Percentiles rank a stretch among this genome's conserved stretches.
phyloP scores from a whole-genome alignment of 352 stramenopile genomes.

The Peronospora belbahrii region DNA sequence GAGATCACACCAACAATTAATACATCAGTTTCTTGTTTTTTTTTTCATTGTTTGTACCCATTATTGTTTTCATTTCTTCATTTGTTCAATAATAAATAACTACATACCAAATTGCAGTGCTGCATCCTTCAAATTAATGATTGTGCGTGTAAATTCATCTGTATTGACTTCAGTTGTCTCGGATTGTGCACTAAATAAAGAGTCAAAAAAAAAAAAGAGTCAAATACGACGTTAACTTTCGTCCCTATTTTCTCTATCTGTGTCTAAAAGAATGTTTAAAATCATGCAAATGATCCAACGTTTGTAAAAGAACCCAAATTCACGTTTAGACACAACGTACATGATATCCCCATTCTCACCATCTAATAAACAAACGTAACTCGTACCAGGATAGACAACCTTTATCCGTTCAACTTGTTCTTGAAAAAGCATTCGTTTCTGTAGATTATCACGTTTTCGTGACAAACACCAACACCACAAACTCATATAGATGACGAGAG shows the following conservation, averaged over 20 bases:
- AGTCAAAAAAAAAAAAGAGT: no score
- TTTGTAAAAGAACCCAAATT: no score
- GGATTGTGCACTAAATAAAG: constrained; percentile 62
- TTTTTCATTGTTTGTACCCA: no score
- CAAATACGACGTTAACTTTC: no score
- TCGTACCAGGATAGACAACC: constrained; percentile 63
- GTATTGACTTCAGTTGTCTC: constrained; percentile 57
- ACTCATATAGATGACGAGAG: constrained; percentile 30
- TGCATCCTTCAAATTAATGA: constrained; percentile 72
- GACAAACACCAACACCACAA: constrained; percentile 67
- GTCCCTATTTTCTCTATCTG: no score
- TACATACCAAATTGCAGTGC: constrained; percentile 71
- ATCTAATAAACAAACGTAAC: constrained; percentile 77
- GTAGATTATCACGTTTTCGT: constrained; percentile 47
- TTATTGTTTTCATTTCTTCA: no score
- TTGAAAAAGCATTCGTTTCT: constrained; percentile 45
- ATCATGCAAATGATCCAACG: no score
- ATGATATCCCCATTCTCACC: constrained; percentile 72
- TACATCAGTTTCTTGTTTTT: not conserved
- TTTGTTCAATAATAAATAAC: not conserved
- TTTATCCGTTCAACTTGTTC: constrained; percentile 77
- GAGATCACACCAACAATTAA: no score
- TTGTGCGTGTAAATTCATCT: constrained; percentile 69
- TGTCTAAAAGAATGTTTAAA: no score
- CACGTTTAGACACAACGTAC: constrained; percentile 47